These are phyloP conservation scores for Exutisphaerella laricina DNA, from an alignment of 2,329 filamentous ascomycete genomes.

Conservation along the genomic window DNA sequence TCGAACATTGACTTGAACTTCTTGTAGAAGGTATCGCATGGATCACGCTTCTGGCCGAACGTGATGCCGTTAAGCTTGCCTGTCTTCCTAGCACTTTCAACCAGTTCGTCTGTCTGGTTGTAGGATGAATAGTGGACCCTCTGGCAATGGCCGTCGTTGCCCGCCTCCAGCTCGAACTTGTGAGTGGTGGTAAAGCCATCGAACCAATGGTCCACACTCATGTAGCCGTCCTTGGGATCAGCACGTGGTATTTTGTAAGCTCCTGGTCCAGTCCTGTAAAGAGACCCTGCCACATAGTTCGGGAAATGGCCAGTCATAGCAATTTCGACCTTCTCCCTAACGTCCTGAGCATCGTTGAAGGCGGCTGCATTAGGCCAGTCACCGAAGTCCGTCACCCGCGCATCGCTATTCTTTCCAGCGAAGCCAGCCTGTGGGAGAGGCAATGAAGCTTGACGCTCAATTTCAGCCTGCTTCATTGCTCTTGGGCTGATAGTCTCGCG, in stretches of 20 bases:
- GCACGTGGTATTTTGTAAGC: constrained; percentile 51
- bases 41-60: constrained; percentile 68
- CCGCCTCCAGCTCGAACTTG: constrained; percentile 61
- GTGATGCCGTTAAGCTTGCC: constrained; percentile 54
- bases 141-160: constrained; percentile 26
- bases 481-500: background rate
- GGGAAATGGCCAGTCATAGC: constrained; percentile 62
- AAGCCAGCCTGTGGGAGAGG: background rate
- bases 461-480: background rate
- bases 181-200: constrained; percentile 69
- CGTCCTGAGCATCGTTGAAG: constrained; percentile 1
- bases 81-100: constrained; percentile 55
- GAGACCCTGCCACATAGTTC: constrained; percentile 61
- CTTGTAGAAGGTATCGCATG: constrained; percentile 65
- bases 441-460: background rate
- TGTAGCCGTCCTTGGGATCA: constrained; percentile 53
- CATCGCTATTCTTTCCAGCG: background rate
- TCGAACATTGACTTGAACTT: constrained; percentile 63
- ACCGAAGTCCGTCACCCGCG: background rate
- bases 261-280: constrained; percentile 72
- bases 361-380: constrained; percentile 14
- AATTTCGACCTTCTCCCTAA: constrained; percentile 46
- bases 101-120: constrained; percentile 58
- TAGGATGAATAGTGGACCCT: constrained; percentile 66
- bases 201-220: constrained; percentile 70